Conservation (phyloP, 208 protist species). For the Zelonia costaricensis region DNA sequence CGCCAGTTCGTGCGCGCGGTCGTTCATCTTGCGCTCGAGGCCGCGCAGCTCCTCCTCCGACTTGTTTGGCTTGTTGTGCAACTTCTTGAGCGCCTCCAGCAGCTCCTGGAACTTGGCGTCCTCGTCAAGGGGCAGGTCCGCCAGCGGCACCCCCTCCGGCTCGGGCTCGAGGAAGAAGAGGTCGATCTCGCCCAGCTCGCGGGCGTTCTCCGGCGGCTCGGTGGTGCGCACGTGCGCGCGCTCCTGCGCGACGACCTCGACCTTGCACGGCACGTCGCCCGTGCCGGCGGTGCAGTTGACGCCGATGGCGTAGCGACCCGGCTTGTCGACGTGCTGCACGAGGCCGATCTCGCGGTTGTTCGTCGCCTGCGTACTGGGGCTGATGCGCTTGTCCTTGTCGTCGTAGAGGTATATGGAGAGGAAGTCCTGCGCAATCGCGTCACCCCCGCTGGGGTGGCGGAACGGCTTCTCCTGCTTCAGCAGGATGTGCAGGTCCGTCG, state of each 20-base stretch:
- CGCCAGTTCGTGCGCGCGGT: slow-evolving; percentile 47
- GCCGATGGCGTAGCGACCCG: slow-evolving; percentile 70
- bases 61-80: slow-evolving; percentile 35
- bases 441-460: slow-evolving; percentile 44
- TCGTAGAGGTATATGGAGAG: slow-evolving; percentile 81
- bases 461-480: slow-evolving; percentile 75
- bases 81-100: slow-evolving; percentile 44
- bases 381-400: slow-evolving; percentile 60
- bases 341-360: slow-evolving; percentile 81
- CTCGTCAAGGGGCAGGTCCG: slow-evolving; percentile 47
- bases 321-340: slow-evolving; percentile 52
- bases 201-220: slow-evolving; percentile 64
- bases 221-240: slow-evolving; percentile 66
- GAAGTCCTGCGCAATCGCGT: slow-evolving; percentile 76
- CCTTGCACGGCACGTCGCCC: slow-evolving; percentile 59
- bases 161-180: slow-evolving; percentile 70
- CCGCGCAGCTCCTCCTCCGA: slow-evolving; percentile 36
- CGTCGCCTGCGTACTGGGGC: slow-evolving; percentile 44
- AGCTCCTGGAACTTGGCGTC: slow-evolving; percentile 57
- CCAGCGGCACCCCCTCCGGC: slow-evolving; percentile 68
- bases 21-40: slow-evolving; percentile 54
- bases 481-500: slow-evolving; percentile 76
- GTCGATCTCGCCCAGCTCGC: slow-evolving; percentile 64
- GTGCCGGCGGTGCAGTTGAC: slow-evolving; percentile 59
- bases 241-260: slow-evolving; percentile 66